Evolutionary conservation across 2,329 filamentous ascomycete species (phyloP), one percentile per base, ranked within the genome.

Genomic region (Calcarisporium arbuscula): DNA sequence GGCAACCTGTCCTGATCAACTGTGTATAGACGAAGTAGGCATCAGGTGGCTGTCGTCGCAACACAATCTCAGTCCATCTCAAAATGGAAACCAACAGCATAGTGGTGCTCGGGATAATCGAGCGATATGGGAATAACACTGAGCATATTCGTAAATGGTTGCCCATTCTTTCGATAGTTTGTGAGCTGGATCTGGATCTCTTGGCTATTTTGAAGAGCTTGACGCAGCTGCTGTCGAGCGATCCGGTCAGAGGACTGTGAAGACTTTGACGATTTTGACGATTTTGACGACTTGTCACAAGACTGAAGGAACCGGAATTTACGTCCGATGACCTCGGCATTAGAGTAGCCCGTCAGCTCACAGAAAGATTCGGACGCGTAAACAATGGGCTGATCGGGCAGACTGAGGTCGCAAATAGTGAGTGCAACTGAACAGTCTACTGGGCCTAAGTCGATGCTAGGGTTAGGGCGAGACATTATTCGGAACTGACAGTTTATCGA

Each of bases 301-400:
- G n/a, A n/a, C 52, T 94, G 88, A 11, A 95, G 68, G 51, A 94
- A 94, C 9, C 86, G 82, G 53, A 86, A 94, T 56, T 94, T 94
- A 29, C 74, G 69, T 10, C 86, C 87, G 5, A 89, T 56, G 18
- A 87, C 81, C 58, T 94, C 88, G 39, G 73, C 64, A 41, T 73
- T 70, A 2, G 74, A 73, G 57, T 94, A 95, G 19, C 86, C 87
- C 0, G 87, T 94, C 43, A 94, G 62, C 6, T 80, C 67, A 47
- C 79, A 74, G 54, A 94, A 95, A 19, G 85, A 74, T 6, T 89
- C 83, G 2, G 85, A 90, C 45, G 80, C 85, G 54, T 94, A 94
- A 8, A 94, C 76, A 40, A 94, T 87, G 4, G 88, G 87, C 19
- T 71, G 67, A 55, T 94, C 86, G 19, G 82, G 74, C 46, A 75